These are phyloP conservation scores for Pleurostoma richardsiae DNA, from an alignment of 2,329 filamentous ascomycete genomes.

Conservation along the genomic window DNA sequence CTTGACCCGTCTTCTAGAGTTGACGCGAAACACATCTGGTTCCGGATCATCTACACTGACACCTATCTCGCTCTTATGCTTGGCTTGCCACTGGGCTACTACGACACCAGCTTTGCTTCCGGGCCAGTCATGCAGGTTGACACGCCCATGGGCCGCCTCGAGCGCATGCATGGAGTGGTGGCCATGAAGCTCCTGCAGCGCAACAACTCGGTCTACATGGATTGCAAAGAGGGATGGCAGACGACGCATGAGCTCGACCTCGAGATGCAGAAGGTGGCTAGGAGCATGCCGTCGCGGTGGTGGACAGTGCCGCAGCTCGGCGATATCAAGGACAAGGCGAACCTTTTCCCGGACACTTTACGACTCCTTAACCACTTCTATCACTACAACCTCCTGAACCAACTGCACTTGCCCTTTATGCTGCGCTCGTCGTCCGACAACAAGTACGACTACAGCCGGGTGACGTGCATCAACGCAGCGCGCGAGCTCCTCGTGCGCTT, in stretches of 20 bases:
- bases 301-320: slow-evolving; percentile 23
- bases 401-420: slow-evolving; percentile 34
- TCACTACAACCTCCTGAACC: slow-evolving; percentile 30
- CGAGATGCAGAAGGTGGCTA: slow-evolving; percentile 22
- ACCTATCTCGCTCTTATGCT: slow-evolving; percentile 38
- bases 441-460: slow-evolving; percentile 23
- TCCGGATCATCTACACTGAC: slow-evolving; percentile 33
- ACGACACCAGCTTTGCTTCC: slow-evolving; percentile 16
- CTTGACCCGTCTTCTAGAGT: slow-evolving; percentile 19
- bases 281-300: slow-evolving; percentile 23
- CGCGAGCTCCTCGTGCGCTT: slow-evolving; percentile 31
- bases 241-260: slow-evolving; percentile 22
- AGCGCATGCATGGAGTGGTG: slow-evolving; percentile 21
- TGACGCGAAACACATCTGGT: slow-evolving; percentile 32
- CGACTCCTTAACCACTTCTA: slow-evolving; percentile 26
- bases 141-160: slow-evolving; percentile 19
- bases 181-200: slow-evolving; percentile 29
- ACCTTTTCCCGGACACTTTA: slow-evolving; percentile 20
- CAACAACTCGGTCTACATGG: slow-evolving; percentile 15
- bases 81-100: slow-evolving; percentile 30
- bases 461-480: slow-evolving; percentile 28
- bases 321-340: slow-evolving; percentile 8
- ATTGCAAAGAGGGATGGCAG: slow-evolving; percentile 11
- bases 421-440: slow-evolving; percentile 14
- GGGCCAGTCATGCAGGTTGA: slow-evolving; percentile 12